Base-by-base conservation (phyloP, 257 asterid species). In the Scutellaria barbata region DNA sequence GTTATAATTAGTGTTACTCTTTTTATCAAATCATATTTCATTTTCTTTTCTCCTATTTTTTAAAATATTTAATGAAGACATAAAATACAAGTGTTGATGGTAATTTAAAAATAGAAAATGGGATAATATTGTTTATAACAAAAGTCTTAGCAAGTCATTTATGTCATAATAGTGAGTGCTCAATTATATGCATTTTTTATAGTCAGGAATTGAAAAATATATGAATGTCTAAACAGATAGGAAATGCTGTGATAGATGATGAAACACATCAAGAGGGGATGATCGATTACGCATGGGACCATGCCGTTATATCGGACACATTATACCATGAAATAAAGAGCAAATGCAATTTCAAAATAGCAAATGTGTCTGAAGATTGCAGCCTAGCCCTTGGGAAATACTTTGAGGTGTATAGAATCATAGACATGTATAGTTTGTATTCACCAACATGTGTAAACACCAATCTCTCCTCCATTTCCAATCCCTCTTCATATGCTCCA, bases 241-340 rank as follows among this genome's bases (percentile, higher is more conserved):
- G 97, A 13, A 91, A 91, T 77, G 88, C 95, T 13, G 77, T 84
- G 50, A 9, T 89, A 73, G 86, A 91, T 13, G 95, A 89, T 46
- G 96, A 89, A 58, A 76, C 87, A 5, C 96, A 91, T 72, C 90
- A 89, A 22, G 81, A 22, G 16, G 97, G 96, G 12, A 72, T 89
- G 84, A 80, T 91, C 14, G 91, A 91, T 6, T 89, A 87, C 53
- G 97, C 97, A 14, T 91, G 94, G 88, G 81, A 83, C 72, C 97
- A 91, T 63, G 95, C 97, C 0, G 92, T 91, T 10, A 91, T 91
- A 69, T 91, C 97, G 3, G 95, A 91, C 66, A n/a, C 63, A 9
- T 17, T 90, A 65, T 84, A 84, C 66, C 3, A 64, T 3, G 79
- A 86, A 8, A 76, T 89, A 30, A 85, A 87, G 39, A 58, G 12